Evolutionary conservation across 2,329 filamentous ascomycete genomes (phyloP).

Genomic region (Penicillium sp.): DNA sequence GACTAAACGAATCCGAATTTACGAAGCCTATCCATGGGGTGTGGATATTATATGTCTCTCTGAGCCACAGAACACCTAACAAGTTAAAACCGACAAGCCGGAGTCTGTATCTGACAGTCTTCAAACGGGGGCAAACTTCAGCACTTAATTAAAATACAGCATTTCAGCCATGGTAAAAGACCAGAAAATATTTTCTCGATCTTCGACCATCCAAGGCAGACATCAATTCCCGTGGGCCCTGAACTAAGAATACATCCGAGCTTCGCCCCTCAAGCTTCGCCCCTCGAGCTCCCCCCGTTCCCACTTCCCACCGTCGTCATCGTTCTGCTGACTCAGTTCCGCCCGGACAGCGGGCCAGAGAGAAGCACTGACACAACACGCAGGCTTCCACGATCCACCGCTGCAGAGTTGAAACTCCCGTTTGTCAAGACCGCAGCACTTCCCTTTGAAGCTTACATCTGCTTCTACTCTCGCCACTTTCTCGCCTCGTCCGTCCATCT

Average conservation of each 20-base stretch:
- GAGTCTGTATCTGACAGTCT: slow-evolving; percentile 10
- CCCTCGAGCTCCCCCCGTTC: slow-evolving; percentile 8
- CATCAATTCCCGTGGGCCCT: slow-evolving; percentile 3
- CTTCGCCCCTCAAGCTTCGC: not conserved
- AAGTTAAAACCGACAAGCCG: slow-evolving; percentile 13
- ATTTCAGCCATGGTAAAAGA: not conserved
- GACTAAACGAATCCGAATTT: not conserved
- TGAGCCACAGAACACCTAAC: slow-evolving; percentile 9
- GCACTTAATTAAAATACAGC: not conserved
- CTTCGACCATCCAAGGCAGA: slow-evolving; percentile 20
- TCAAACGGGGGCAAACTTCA: not conserved
- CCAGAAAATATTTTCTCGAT: not conserved
- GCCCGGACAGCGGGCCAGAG: slow-evolving; percentile 11
- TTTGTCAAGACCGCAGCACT: slow-evolving; percentile 6
- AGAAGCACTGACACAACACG: slow-evolving; percentile 15
- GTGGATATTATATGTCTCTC: slow-evolving; percentile 8
- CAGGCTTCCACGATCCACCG: slow-evolving; percentile 12
- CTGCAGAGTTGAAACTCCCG: not conserved
- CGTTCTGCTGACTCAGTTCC: slow-evolving; percentile 31
- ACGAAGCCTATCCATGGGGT: too few species aligned
- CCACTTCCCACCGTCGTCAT: slow-evolving; percentile 25
- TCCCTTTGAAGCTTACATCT: not conserved
- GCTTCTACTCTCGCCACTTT: not conserved
- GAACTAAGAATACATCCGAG: slow-evolving; percentile 21
- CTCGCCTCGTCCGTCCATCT: not conserved